Evolutionary conservation across 257 asterid genomes (phyloP).

Genomic region (Solanum habrochaites): DNA sequence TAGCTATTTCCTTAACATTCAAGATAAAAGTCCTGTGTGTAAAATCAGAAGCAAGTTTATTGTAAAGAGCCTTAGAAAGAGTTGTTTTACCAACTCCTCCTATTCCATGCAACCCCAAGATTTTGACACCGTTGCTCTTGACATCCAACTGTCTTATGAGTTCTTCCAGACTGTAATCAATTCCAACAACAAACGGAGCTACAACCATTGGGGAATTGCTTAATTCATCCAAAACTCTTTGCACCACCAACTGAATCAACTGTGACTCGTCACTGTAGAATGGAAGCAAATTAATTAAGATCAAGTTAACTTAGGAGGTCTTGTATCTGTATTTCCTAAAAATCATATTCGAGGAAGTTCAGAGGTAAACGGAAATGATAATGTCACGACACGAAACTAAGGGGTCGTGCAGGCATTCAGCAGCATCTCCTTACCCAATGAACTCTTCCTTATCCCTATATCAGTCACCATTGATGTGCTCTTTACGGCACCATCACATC

Average conservation of each 20-base stretch:
- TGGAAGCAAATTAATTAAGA: neutral
- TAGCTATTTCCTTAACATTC: conserved; percentile 11
- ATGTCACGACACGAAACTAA: neutral
- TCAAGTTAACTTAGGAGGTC: neutral
- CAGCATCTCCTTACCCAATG: neutral
- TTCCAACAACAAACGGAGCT: conserved; percentile 20
- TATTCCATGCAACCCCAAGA: conserved; percentile 18
- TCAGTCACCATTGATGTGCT: neutral
- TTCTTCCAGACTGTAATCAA: conserved; percentile 1
- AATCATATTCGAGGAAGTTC: neutral
- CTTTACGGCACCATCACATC: neutral
- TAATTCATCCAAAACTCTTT: conserved; percentile 7
- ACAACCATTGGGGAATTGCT: conserved; percentile 16
- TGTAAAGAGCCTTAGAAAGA: conserved; percentile 18
- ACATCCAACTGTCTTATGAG: conserved; percentile 1
- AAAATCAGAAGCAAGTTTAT: conserved; percentile 15
- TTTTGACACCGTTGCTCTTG: neutral
- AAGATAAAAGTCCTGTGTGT: conserved; percentile 11
- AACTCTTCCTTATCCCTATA: neutral
- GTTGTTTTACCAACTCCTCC: conserved; percentile 33
- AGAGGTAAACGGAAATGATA: neutral
- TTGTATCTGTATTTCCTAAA: neutral
- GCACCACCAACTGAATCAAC: conserved; percentile 7
- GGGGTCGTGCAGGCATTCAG: neutral
- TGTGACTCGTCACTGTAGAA: conserved; percentile 7